A percentile compares a stretch with the other conserved stretches of the same genome.
Conservation (phyloP, 495 filamentous ascomycete genomes). For the Peziza echinospora region DNA sequence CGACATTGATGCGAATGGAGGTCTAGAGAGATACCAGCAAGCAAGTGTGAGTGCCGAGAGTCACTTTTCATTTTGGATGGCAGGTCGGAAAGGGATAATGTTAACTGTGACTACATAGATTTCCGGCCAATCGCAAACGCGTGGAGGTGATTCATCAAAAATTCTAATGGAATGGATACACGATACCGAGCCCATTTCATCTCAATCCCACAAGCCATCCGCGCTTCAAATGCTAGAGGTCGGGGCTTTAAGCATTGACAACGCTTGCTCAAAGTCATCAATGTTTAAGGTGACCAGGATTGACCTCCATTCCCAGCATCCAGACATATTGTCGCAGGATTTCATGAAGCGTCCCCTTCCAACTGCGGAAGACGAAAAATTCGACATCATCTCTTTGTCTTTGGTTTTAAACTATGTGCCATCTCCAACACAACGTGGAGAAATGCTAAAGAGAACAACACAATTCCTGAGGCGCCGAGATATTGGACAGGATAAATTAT, state of each 20-base stretch:
- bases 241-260: constrained; percentile 65
- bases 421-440: constrained; percentile 46
- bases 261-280: constrained; percentile 53
- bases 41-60: constrained; percentile 53
- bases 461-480: constrained; percentile 32
- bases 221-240: constrained; percentile 64
- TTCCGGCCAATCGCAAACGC: constrained; percentile 54
- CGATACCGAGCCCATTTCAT: constrained; percentile 11
- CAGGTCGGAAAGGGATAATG: no score
- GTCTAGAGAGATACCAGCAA: constrained; percentile 62
- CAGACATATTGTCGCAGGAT: constrained; percentile 65
- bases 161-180: constrained; percentile 71
- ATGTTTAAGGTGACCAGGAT: constrained; percentile 62
- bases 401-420: constrained; percentile 90
- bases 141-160: constrained; percentile 79
- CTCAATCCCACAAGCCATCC: constrained; percentile 10
- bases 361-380: constrained; percentile 33
- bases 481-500: constrained; percentile 9
- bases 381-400: constrained; percentile 82
- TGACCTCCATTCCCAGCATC: constrained; percentile 68
- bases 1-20: constrained; percentile 46
- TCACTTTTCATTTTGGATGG: no score
- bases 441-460: constrained; percentile 64
- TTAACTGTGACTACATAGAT: no score
- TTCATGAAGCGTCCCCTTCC: constrained; percentile 83